Evolutionary conservation across 371 early-diverging fungal species (phyloP), one percentile per base, ranked within the genome.

Genomic region (Mortierella sp.): DNA sequence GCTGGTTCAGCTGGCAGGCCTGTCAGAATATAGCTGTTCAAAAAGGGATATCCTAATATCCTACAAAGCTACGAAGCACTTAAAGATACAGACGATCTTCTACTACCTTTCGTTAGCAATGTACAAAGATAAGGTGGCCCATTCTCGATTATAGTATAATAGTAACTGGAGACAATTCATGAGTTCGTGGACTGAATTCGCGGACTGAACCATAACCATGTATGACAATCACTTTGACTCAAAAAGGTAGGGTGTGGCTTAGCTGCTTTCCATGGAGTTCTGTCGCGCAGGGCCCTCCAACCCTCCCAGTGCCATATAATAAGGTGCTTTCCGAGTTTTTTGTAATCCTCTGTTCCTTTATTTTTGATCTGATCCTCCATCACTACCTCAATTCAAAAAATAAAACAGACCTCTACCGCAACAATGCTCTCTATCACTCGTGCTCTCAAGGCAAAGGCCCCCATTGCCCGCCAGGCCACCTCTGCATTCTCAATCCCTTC

Each of bases 371-470:
- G 50, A 50, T 41, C 50, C 61, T 52, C 58, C 24, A 57, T 22
- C 40, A 40, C 22, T 57, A 48, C 59, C n/a, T 13, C 13, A 59
- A 43, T 47, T 24, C 22, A 41, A 50, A 67, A 72, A 40, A 67
- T 50, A 57, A 24, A 58, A 47, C 48, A 45, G 32, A 50, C 43
- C 43, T 8, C 28, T 32, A 32, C 21, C 24, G 62, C 65, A n/a
- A 32, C 32, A 7, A 81, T 81, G 82, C 75, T 81, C 69, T 81
- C 82, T 50, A 62, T 81, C 66, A 76, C 82, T 32, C 82, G 82
- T 65, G 82, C 76, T 57, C 82, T 81, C 70, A 81, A 72, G 76
- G 76, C 82, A 24, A 76, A 75, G 69, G 82, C 76, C 57, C 82
- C 82, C 40, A 10, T 76, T 64, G 82, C 76, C 50, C 74, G 75